Evolutionary conservation across 192 early-diverging fungal species (phyloP), one percentile per base, ranked within the genome.

Genomic region (Backusella circina): DNA sequence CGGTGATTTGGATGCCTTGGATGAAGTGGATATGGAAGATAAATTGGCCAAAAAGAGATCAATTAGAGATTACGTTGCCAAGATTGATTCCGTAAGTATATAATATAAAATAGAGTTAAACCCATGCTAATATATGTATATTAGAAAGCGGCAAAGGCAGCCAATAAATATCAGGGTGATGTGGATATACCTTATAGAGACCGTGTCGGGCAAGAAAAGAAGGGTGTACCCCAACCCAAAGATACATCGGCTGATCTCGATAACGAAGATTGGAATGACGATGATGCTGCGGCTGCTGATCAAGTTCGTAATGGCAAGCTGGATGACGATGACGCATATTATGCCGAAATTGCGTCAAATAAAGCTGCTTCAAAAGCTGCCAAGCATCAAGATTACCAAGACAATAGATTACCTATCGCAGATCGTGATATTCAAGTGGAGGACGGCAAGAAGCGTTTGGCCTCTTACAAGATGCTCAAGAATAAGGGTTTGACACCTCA

Each of bases 401-500:
- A 80, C 50, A 76, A 57, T 7, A 80, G 85, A 70, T 78, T 79
- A 78, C 74, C 74, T 41, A 72, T 71, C 32, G 75, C 84, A 50
- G 79, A 79, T 23, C 41, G 71, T 33, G 81, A 82, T 9, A 86
- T 80, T 38, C 83, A 90, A 66, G 75, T 74, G 16, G 65, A 74
- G 2, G 83, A 78, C 32, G 90, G 86, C 32, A 72, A 83, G 38
- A 97, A 97, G 84, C 94, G 98, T 37, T 79, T 83, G 28, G 92
- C 94, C 35, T 92, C 89, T 71, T 96, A 92, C 84, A 89, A 94
- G 73, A 99, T 99, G 77, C 88, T 97, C 77, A 92, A 95, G 83
- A 99, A 99, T 88, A 94, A 95, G 86, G 98, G 98, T 71, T 88
- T 99, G 65, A 94, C 93, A 33, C 96, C 96, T 37, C 88, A 89